A percentile compares a stretch with the other conserved stretches of the same genome.
phyloP scores from a whole-genome alignment of 1,139 yeast genomes.

The Ogataea hybrid region DNA sequence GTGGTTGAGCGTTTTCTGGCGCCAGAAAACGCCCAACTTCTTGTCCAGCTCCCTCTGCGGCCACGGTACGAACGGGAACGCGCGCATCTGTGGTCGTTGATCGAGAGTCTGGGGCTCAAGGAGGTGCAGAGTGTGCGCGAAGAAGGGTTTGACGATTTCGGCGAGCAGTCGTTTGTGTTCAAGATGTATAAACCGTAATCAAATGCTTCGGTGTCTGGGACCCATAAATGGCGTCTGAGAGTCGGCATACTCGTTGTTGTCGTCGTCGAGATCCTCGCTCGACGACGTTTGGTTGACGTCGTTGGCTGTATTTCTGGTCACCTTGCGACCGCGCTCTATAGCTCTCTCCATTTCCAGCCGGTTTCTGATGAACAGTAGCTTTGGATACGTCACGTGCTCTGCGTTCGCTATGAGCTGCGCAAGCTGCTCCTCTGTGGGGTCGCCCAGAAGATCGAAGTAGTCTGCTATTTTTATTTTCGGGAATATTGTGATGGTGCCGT shows the following conservation, averaged over 20 bases:
- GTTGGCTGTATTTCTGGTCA: slow-evolving; percentile 2
- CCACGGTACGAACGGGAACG: slow-evolving; percentile 66
- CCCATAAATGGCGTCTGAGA: slow-evolving; percentile 11
- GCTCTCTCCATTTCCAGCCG: slow-evolving; percentile 63
- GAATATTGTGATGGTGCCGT: slow-evolving; percentile 77
- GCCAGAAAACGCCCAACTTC: slow-evolving; percentile 37
- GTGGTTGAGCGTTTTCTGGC: slow-evolving; percentile 51
- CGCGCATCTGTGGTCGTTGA: slow-evolving; percentile 51
- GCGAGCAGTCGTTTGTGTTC: slow-evolving; percentile 61
- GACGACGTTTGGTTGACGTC: slow-evolving; percentile 3
- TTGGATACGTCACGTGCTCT: slow-evolving; percentile 65
- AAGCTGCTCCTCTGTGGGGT: slow-evolving; percentile 61
- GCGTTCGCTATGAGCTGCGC: slow-evolving; percentile 60
- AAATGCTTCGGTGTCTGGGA: slow-evolving; percentile 9
- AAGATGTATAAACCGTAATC: slow-evolving; percentile 36
- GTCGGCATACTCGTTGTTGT: slow-evolving; percentile 13
- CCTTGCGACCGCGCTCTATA: slow-evolving; percentile 46
- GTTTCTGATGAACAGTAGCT: slow-evolving; percentile 61
- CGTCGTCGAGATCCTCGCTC: slow-evolving; percentile 7
- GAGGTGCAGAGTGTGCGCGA: slow-evolving; percentile 39
- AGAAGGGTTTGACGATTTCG: slow-evolving; percentile 84
- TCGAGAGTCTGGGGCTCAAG: slow-evolving; percentile 37
- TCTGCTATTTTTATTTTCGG: slow-evolving; percentile 62
- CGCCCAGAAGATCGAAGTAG: slow-evolving; percentile 63
- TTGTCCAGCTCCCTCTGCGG: slow-evolving; percentile 77